These are phyloP conservation scores for Phytophthora idaei DNA, from an alignment of 352 stramenopile genomes.

Conservation along the genomic window DNA sequence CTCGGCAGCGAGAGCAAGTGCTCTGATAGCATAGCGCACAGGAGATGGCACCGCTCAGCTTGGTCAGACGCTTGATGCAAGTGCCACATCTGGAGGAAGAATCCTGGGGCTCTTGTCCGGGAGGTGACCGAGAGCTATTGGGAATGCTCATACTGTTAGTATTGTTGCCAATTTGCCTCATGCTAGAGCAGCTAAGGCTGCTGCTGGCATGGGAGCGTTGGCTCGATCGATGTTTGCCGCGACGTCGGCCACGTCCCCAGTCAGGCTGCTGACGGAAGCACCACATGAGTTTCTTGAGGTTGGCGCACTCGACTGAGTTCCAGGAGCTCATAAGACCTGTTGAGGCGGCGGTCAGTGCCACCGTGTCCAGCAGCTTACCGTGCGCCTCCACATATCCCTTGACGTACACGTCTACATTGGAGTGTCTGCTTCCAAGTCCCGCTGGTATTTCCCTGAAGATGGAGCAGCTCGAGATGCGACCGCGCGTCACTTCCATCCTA, in stretches of 20 bases:
- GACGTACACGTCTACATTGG: slow-evolving; percentile 47
- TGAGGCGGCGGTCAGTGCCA: slow-evolving; percentile 46
- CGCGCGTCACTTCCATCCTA: slow-evolving; percentile 37
- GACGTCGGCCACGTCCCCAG: background rate
- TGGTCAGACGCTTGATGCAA: slow-evolving; percentile 30
- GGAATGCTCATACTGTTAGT: slow-evolving; percentile 5
- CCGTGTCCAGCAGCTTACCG: slow-evolving; percentile 42
- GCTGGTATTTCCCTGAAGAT: slow-evolving; percentile 31
- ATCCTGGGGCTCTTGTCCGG: slow-evolving; percentile 3
- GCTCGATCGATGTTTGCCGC: slow-evolving; percentile 10
- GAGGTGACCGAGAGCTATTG: background rate
- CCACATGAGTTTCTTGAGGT: slow-evolving; percentile 61
- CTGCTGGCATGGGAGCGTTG: slow-evolving; percentile 25
- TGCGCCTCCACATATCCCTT: slow-evolving; percentile 49
- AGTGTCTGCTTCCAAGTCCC: slow-evolving; percentile 24
- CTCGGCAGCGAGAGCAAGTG: slow-evolving; percentile 35
- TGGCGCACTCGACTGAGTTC: slow-evolving; percentile 50
- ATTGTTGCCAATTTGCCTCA: slow-evolving; percentile 10
- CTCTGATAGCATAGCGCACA: slow-evolving; percentile 27
- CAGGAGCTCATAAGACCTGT: slow-evolving; percentile 53
- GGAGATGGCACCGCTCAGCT: slow-evolving; percentile 13
- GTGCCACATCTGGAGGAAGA: slow-evolving; percentile 25
- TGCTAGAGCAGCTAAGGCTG: slow-evolving; percentile 25
- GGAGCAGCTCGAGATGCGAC: slow-evolving; percentile 40
- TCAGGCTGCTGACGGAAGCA: slow-evolving; percentile 27